These are phyloP conservation scores for Panus rudis DNA, from an alignment of 768 basidiomycete genomes.

Conservation along the genomic window DNA sequence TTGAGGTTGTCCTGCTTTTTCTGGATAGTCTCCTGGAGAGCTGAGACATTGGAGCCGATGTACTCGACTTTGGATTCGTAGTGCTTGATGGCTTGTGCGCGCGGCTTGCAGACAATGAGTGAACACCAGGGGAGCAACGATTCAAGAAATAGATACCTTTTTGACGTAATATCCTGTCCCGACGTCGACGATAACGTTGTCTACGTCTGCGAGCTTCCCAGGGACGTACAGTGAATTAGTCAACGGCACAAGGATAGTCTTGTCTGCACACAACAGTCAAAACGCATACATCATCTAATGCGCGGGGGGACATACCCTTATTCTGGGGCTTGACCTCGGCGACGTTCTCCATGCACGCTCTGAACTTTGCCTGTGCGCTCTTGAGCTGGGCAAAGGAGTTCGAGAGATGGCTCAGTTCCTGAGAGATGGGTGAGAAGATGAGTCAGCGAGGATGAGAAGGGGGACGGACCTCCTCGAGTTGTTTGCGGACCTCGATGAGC, in stretches of 20 bases:
- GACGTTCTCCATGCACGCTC: slow-evolving; percentile 76
- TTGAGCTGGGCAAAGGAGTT: slow-evolving; percentile 90
- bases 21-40: slow-evolving; percentile 81
- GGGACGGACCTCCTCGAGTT: slow-evolving; percentile 79
- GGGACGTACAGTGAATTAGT: slow-evolving; percentile 96
- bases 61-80: slow-evolving; percentile 78
- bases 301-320: slow-evolving; percentile 33
- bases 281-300: no score
- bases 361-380: slow-evolving; percentile 90
- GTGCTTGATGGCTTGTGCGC: slow-evolving; percentile 71
- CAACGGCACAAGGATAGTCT: slow-evolving; percentile 84
- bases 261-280: slow-evolving; percentile 60
- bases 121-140: background rate
- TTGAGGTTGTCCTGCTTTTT: slow-evolving; percentile 89
- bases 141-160: slow-evolving; percentile 82
- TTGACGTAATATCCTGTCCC: slow-evolving; percentile 96
- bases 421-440: slow-evolving; percentile 1
- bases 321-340: slow-evolving; percentile 67
- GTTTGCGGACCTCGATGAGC: slow-evolving; percentile 81
- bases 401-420: slow-evolving; percentile 92
- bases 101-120: slow-evolving; percentile 66
- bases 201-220: slow-evolving; percentile 75
- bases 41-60: slow-evolving; percentile 77
- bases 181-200: slow-evolving; percentile 89
- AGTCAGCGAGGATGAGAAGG: background rate